Percentiles rank a stretch among this genome's conserved stretches.
These are phyloP conservation scores for Psidium friedrichsthalianum DNA, from an alignment of 345 rosid genomes.

Conservation along the genomic window DNA sequence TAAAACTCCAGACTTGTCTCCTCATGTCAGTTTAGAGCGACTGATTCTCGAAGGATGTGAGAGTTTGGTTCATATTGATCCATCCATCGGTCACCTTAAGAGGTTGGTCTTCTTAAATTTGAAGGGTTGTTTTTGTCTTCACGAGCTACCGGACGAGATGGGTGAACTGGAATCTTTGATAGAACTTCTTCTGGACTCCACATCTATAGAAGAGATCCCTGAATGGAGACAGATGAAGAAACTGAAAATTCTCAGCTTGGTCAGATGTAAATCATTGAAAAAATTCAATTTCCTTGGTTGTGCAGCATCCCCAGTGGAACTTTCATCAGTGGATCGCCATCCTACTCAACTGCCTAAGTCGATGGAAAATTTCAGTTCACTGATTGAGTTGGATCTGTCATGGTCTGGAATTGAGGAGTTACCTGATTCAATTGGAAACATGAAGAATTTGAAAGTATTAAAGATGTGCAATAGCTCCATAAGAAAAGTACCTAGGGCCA, in stretches of 20 bases:
- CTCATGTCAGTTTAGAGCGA: background rate
- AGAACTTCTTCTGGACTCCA: background rate
- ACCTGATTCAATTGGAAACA: too few relatives aligned
- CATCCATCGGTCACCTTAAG: background rate
- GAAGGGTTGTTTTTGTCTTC: background rate
- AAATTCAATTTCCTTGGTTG: background rate
- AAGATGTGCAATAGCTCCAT: too few relatives aligned
- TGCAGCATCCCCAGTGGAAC: accelerated
- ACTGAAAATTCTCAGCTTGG: background rate
- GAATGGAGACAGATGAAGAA: background rate
- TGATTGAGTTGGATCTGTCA: too few relatives aligned
- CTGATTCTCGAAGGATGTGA: background rate
- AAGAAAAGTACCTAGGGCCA: too few relatives aligned
- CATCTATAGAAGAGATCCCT: background rate
- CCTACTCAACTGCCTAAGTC: too few relatives aligned
- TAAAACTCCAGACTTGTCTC: background rate
- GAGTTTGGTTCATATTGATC: background rate
- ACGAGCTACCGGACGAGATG: background rate
- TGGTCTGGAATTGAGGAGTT: too few relatives aligned
- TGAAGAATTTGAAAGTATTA: too few relatives aligned
- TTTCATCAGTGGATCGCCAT: background rate
- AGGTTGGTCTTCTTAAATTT: background rate
- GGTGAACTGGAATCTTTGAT: background rate
- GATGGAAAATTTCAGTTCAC: too few relatives aligned
- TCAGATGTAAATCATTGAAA: accelerated